Percentiles rank a stretch among this genome's conserved stretches.
These are phyloP conservation scores for Epicoccum nigrum DNA, from an alignment of 2,329 filamentous ascomycete genomes.

Conservation along the genomic window DNA sequence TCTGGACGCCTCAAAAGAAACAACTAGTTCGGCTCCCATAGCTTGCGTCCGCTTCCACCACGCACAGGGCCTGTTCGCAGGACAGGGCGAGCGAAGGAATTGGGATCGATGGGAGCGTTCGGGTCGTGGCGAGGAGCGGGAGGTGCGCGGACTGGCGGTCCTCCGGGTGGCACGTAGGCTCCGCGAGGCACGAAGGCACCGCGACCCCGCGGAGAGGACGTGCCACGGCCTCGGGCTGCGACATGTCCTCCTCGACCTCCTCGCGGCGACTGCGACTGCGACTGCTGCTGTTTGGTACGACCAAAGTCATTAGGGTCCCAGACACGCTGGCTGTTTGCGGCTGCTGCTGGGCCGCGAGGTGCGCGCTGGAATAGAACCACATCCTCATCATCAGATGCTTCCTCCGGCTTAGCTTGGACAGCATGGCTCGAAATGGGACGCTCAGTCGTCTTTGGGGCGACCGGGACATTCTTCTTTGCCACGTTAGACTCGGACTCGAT, in stretches of 20 bases:
- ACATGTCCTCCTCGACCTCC: constrained; percentile 39
- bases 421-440: constrained; percentile 39
- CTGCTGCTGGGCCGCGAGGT: constrained; percentile 43
- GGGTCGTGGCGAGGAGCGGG: constrained; percentile 42
- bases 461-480: constrained; percentile 20
- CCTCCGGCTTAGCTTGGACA: constrained; percentile 23
- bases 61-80: constrained; percentile 37
- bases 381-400: constrained; percentile 47
- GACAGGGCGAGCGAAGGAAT: constrained; percentile 48
- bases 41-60: constrained; percentile 41
- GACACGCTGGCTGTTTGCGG: constrained; percentile 42
- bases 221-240: constrained; percentile 32
- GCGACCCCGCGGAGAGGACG: constrained; percentile 31
- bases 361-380: constrained; percentile 48
- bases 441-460: constrained; percentile 25
- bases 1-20: constrained; percentile 5
- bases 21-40: constrained; percentile 50
- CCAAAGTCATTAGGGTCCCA: constrained; percentile 57
- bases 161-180: constrained; percentile 39
- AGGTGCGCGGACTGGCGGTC: constrained; percentile 32
- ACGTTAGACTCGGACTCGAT: constrained; percentile 41
- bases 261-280: constrained; percentile 34
- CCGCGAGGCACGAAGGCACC: constrained; percentile 40
- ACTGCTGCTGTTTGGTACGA: constrained; percentile 42
- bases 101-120: constrained; percentile 48